Conservation (phyloP, 306 rosid genomes). For the Quercus rubra region DNA sequence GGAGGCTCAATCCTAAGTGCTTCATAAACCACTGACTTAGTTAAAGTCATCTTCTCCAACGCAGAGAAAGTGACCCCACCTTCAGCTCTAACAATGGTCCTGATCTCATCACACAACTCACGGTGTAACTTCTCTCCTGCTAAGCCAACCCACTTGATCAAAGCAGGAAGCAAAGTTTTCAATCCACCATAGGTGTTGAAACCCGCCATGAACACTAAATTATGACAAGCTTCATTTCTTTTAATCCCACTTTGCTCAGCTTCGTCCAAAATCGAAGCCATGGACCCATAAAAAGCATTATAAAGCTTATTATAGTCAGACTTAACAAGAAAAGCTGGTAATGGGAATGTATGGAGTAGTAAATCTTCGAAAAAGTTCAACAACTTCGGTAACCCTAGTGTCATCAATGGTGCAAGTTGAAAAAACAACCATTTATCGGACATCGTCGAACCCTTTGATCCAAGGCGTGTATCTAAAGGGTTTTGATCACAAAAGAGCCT, state of each 20-base stretch:
- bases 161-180: slow-evolving; percentile 43
- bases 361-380: slow-evolving; percentile 46
- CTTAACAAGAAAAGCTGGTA: slow-evolving; percentile 46
- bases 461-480: too few species aligned
- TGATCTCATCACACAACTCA: slow-evolving; percentile 46
- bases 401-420: slow-evolving; percentile 52
- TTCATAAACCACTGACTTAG: slow-evolving; percentile 63
- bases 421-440: slow-evolving; percentile 39
- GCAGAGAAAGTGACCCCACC: slow-evolving; percentile 34
- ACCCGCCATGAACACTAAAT: slow-evolving; percentile 51
- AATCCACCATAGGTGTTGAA: slow-evolving; percentile 74
- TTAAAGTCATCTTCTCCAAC: slow-evolving; percentile 52
- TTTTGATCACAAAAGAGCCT: too few species aligned
- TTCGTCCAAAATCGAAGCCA: slow-evolving; percentile 35
- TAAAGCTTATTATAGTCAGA: slow-evolving; percentile 43
- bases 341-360: slow-evolving; percentile 34
- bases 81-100: slow-evolving; percentile 40
- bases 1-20: slow-evolving; percentile 66
- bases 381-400: slow-evolving; percentile 37
- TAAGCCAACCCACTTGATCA: slow-evolving; percentile 61
- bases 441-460: slow-evolving; percentile 25
- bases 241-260: slow-evolving; percentile 46
- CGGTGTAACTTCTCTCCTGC: slow-evolving; percentile 48
- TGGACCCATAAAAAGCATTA: slow-evolving; percentile 22
- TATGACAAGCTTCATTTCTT: slow-evolving; percentile 65